Percentiles rank a stretch among this genome's conserved stretches.
Evolutionary conservation across 2,329 filamentous ascomycete genomes (phyloP).

Genomic region (Tolypocladium tundrense): DNA sequence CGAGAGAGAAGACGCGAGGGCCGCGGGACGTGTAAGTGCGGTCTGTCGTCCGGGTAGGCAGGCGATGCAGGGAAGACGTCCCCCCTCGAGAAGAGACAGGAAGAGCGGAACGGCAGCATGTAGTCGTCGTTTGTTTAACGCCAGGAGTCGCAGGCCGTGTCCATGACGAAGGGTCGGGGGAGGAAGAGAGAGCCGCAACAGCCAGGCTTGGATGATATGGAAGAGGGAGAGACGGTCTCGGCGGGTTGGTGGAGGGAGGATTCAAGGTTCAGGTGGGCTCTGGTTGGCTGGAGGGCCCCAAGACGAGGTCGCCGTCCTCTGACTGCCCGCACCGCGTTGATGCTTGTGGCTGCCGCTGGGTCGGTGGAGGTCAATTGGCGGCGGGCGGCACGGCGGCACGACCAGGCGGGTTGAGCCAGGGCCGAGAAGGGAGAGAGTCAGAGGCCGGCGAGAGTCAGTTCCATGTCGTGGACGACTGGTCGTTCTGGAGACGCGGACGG

Average conservation of each 20-base stretch:
- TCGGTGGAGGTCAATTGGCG: slow-evolving; percentile 2
- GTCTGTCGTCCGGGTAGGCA: background rate
- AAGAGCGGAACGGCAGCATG: slow-evolving; percentile 4
- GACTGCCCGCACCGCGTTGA: slow-evolving; percentile 7
- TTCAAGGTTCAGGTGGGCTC: slow-evolving; percentile 10
- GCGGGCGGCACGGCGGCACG: slow-evolving; percentile 1
- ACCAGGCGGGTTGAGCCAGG: slow-evolving; percentile 4
- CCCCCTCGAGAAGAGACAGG: background rate
- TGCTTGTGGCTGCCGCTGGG: slow-evolving; percentile 3
- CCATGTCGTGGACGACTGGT: slow-evolving; percentile 15
- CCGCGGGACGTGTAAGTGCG: slow-evolving; percentile 1
- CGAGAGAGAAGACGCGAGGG: background rate
- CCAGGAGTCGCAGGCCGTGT: slow-evolving; percentile 8
- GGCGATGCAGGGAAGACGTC: background rate
- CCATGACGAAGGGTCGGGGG: slow-evolving; percentile 14
- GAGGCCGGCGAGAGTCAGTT: slow-evolving; percentile 7
- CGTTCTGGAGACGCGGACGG: slow-evolving; percentile 9
- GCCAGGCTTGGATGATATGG: slow-evolving; percentile 10
- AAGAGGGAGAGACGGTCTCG: slow-evolving; percentile 12
- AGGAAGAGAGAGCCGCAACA: slow-evolving; percentile 3
- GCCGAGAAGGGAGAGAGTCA: background rate
- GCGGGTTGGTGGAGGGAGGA: slow-evolving; percentile 10
- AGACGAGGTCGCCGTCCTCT: slow-evolving; percentile 7
- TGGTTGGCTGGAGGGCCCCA: slow-evolving; percentile 10
- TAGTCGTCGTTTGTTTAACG: slow-evolving; percentile 1